Evolutionary conservation across 2,329 filamentous ascomycete genomes (phyloP).

Genomic region (Helotiales sp.): DNA sequence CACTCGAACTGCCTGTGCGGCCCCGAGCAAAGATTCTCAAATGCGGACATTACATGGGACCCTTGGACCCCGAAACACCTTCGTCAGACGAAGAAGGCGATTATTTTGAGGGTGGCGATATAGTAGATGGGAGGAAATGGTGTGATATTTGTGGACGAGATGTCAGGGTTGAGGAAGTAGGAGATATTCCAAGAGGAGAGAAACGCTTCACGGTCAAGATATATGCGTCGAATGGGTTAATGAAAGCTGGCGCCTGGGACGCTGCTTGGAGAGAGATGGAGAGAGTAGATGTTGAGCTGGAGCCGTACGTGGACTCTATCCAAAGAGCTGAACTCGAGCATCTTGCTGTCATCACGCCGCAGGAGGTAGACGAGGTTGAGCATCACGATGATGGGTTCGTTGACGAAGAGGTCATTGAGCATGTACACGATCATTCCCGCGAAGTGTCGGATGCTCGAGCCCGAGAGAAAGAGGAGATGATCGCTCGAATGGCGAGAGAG

Average conservation of each 20-base stretch:
- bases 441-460: conserved; percentile 8
- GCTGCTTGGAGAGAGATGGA: conserved; percentile 99
- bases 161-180: conserved; percentile 30
- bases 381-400: conserved; percentile 24
- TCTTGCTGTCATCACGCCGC: conserved; percentile 38
- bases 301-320: conserved; percentile 65
- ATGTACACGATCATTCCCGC: conserved; percentile 15
- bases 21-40: conserved; percentile 69
- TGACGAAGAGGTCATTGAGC: conserved; percentile 23
- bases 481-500: conserved; percentile 2
- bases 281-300: conserved; percentile 90
- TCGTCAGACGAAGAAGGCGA: conserved; percentile 32
- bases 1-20: conserved; percentile 66
- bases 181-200: conserved; percentile 22
- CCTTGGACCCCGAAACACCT: conserved; percentile 34
- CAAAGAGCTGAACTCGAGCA: conserved; percentile 61
- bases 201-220: conserved; percentile 77
- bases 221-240: conserved; percentile 91
- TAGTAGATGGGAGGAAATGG: conserved; percentile 25
- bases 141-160: conserved; percentile 36
- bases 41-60: conserved; percentile 74
- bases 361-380: conserved; percentile 6
- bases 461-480: conserved; percentile 9
- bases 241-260: conserved; percentile 88
- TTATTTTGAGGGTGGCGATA: conserved; percentile 14